Evolutionary conservation across 2,329 filamentous ascomycete species (phyloP).

Genomic region (Parastagonospora avenae): DNA sequence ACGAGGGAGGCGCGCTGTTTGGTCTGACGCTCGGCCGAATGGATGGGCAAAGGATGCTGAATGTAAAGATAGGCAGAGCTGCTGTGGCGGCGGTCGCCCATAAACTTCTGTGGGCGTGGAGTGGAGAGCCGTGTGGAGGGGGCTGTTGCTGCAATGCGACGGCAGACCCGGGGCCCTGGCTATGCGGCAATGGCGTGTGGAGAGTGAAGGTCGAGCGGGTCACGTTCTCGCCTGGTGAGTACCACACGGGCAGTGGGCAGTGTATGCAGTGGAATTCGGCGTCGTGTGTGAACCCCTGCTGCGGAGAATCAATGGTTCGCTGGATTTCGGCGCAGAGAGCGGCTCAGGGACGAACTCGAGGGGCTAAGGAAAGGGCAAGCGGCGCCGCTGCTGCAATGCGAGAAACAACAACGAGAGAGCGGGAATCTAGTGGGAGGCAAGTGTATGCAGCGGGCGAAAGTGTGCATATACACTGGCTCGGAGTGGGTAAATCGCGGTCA

Average conservation of each 20-base stretch:
- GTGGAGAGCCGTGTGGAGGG: neutral
- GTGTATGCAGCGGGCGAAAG: constrained; percentile 1
- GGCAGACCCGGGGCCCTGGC: neutral
- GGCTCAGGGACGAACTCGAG: neutral
- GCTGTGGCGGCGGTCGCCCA: constrained; percentile 33
- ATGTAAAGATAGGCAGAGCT: constrained; percentile 29
- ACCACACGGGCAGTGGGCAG: neutral
- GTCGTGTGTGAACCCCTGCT: constrained; percentile 27
- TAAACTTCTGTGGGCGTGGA: constrained; percentile 21
- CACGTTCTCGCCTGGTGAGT: neutral
- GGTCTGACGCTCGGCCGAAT: constrained; percentile 14
- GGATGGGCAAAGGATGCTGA: constrained; percentile 24
- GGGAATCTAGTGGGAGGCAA: neutral
- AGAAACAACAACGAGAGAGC: neutral
- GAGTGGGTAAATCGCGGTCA: constrained; percentile 10
- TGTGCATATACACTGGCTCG: constrained; percentile 9
- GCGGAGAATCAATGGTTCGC: constrained; percentile 22
- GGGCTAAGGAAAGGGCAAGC: neutral
- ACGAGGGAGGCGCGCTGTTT: constrained; percentile 12
- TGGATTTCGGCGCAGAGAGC: constrained; percentile 16
- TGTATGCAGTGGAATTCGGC: constrained; percentile 11
- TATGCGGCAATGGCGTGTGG: neutral
- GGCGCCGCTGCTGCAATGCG: neutral
- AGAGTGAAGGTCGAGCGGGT: neutral
- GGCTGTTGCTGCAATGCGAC: neutral